phyloP scores from a whole-genome alignment of 1,284 basidiomycete species.

The Pyrrhoderma lamaoense region DNA sequence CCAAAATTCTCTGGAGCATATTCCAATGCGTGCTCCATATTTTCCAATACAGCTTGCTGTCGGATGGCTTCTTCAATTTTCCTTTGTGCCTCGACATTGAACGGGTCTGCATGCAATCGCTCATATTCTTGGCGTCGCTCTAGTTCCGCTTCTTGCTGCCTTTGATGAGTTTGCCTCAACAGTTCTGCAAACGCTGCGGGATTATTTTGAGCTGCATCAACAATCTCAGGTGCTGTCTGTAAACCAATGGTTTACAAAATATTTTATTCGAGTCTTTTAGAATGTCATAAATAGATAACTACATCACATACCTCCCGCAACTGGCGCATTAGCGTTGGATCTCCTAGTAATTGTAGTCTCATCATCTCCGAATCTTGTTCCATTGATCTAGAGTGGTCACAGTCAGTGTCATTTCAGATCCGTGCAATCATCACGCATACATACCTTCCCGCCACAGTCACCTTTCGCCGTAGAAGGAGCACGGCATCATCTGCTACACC shows the following conservation, averaged over 20 bases:
- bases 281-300: slow-evolving; percentile 10
- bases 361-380: slow-evolving; percentile 85
- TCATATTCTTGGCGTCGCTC: slow-evolving; percentile 59
- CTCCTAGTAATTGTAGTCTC: slow-evolving; percentile 79
- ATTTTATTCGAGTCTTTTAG: not conserved
- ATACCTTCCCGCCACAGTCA: slow-evolving; percentile 54
- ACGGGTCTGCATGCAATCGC: slow-evolving; percentile 78
- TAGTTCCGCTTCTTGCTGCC: slow-evolving; percentile 46
- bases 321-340: slow-evolving; percentile 74
- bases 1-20: slow-evolving; percentile 93
- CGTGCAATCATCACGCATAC: slow-evolving; percentile 22
- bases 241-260: not conserved
- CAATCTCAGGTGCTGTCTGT: slow-evolving; percentile 76
- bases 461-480: slow-evolving; percentile 58
- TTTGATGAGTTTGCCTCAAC: slow-evolving; percentile 54
- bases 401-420: slow-evolving; percentile 7
- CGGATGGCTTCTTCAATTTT: slow-evolving; percentile 93
- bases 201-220: slow-evolving; percentile 59
- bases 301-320: slow-evolving; percentile 51
- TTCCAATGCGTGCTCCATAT: slow-evolving; percentile 87
- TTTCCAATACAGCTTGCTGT: slow-evolving; percentile 86
- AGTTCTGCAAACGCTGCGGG: slow-evolving; percentile 71
- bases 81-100: slow-evolving; percentile 84
- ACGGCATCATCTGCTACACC: slow-evolving; percentile 59
- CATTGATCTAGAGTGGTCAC: slow-evolving; percentile 35